Evolutionary conservation across 1,284 basidiomycete species (phyloP), one percentile per base, ranked within the genome.

Genomic region (Schizophyllum amplum): DNA sequence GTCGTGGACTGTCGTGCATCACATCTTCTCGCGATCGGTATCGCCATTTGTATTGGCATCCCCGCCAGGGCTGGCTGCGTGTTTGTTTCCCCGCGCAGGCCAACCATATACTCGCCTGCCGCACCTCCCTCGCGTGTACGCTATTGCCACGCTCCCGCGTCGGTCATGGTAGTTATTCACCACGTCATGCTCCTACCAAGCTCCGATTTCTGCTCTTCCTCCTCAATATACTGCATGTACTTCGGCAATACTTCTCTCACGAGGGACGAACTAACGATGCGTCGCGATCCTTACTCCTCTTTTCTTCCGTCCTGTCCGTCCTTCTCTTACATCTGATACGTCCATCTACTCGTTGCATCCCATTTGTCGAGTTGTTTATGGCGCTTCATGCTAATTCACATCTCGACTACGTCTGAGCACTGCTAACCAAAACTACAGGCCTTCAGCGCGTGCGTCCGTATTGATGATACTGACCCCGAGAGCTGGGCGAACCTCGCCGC

Each of bases 401-500:
- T 42, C 33, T 42, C n/a, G n/a, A n/a, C n/a, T n/a, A n/a, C n/a
- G n/a, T 42, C 7, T 42, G 13, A 42, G 33, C 33, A 42, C 33
- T 9, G 33, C 33, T 42, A 81, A 24, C 87, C 86, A 24, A 95
- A 89, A 1, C 84, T 86, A 57, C 84, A 89, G 52, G 88, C 91
- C 0, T 99, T 99, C 72, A 76, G 79, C 52, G 79, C 95, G 42
- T 94, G 92, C 65, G 94, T 97, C 0, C 76, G 82, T 7, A 85
- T 99, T 59, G 95, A 98, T 61, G 93, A 96, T 60, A 96, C 99
- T 64, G 95, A 99, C 67, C 92, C 84, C 3, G 96, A 99, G 77
- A 95, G 93, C 62, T 99, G 97, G 97, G 98, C 90, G 69, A 99
- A 99, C 70, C 75, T 99, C 55, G 97, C 96, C 22, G 95, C 90